phyloP scores from a whole-genome alignment of 768 basidiomycete species.

The Pholiota molesta region DNA sequence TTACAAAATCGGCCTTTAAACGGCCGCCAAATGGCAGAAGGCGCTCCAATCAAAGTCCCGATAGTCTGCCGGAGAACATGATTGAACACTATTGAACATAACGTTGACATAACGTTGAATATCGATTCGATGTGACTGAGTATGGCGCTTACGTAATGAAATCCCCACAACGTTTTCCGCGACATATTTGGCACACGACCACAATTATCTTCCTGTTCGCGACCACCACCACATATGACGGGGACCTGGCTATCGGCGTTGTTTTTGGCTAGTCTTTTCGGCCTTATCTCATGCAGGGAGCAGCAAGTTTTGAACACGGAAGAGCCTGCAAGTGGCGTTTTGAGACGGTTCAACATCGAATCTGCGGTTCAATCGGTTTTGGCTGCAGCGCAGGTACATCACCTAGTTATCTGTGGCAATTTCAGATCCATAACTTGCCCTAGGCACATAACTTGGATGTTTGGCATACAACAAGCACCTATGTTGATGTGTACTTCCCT shows the following conservation, averaged over 20 bases:
- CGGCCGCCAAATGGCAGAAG: no score
- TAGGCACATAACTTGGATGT: slow-evolving; percentile 52
- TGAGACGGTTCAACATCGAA: slow-evolving; percentile 16
- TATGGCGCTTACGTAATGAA: neutral
- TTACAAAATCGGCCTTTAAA: no score
- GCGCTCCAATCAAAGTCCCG: no score
- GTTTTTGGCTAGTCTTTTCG: neutral
- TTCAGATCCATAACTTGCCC: neutral
- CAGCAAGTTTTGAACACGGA: slow-evolving; percentile 15
- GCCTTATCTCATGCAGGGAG: neutral
- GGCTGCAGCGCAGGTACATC: slow-evolving; percentile 15
- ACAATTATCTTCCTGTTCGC: neutral
- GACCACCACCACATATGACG: slow-evolving; percentile 5
- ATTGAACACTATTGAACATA: no score
- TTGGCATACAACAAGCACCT: slow-evolving; percentile 48
- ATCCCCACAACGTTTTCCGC: neutral
- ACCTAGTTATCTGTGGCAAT: neutral
- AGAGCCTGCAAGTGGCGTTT: slow-evolving; percentile 7
- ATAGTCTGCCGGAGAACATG: no score
- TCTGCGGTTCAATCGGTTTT: slow-evolving; percentile 13
- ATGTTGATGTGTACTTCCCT: slow-evolving; percentile 55
- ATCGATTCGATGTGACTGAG: no score
- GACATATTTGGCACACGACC: slow-evolving; percentile 19
- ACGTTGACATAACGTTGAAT: no score
- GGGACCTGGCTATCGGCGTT: neutral